These are phyloP conservation scores for Cystofilobasidium capitatum DNA, from an alignment of 768 basidiomycete genomes.

Conservation along the genomic window DNA sequence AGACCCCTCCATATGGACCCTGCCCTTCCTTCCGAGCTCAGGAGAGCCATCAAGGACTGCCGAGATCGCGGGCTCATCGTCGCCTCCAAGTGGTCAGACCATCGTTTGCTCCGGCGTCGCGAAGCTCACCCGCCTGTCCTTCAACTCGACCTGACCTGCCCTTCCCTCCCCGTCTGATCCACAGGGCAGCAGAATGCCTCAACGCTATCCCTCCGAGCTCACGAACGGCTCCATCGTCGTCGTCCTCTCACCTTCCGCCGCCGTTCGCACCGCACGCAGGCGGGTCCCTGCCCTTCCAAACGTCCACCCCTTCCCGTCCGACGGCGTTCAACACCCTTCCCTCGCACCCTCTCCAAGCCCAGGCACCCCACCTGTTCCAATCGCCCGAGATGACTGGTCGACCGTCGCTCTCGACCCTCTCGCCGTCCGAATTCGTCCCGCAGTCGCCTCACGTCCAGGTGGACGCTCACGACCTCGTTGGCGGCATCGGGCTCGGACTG, in stretches of 20 bases:
- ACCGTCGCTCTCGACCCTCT: slow-evolving; percentile 22
- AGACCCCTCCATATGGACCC: slow-evolving; percentile 7
- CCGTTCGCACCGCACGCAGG: background rate
- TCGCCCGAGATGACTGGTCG: slow-evolving; percentile 4
- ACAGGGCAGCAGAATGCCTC: slow-evolving; percentile 20
- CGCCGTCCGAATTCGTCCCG: slow-evolving; percentile 21
- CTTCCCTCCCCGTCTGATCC: background rate
- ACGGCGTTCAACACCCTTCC: background rate
- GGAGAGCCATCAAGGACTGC: slow-evolving; percentile 26
- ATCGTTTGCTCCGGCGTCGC: background rate
- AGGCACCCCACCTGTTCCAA: background rate
- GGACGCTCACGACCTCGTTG: slow-evolving; percentile 6
- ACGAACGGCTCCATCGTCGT: background rate
- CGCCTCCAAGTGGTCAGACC: slow-evolving; percentile 27
- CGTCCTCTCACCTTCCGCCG: background rate
- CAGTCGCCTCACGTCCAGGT: background rate
- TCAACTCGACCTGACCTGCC: slow-evolving; percentile 1
- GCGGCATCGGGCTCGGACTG: slow-evolving; percentile 23
- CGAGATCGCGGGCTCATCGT: slow-evolving; percentile 22
- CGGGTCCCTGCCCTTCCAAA: slow-evolving; percentile 5
- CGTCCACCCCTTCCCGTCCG: slow-evolving; percentile 22
- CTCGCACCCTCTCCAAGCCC: no score
- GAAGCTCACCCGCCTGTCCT: slow-evolving; percentile 3
- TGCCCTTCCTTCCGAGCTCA: slow-evolving; percentile 13
- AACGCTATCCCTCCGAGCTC: slow-evolving; percentile 2